Percentiles rank a stretch among this genome's conserved stretches.
These are phyloP conservation scores for Nelumbo lutea DNA, from an alignment of 164 flowering plant genomes.

Conservation along the genomic window DNA sequence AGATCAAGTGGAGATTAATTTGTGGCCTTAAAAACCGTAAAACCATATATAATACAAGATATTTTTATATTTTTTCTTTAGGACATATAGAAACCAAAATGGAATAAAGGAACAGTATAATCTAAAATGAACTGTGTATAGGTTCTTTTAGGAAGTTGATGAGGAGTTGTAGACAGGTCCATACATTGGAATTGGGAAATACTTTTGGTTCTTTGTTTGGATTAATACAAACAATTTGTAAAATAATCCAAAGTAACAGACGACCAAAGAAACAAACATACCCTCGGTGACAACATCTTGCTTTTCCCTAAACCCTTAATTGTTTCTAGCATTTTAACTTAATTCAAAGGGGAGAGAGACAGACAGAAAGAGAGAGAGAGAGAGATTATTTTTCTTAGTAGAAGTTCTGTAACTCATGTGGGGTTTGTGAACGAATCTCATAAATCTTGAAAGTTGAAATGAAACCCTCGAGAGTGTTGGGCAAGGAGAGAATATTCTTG, in stretches of 20 bases:
- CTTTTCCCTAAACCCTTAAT: slow-evolving; percentile 49
- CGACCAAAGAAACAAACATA: slow-evolving; percentile 62
- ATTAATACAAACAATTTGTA: slow-evolving; percentile 6
- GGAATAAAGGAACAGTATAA: neutral
- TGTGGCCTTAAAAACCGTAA: no score
- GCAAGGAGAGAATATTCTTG: slow-evolving; percentile 72
- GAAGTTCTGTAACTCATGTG: slow-evolving; percentile 9
- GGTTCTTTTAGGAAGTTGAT: neutral
- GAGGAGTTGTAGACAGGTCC: neutral
- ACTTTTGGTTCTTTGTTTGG: slow-evolving; percentile 4
- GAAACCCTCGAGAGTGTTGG: slow-evolving; percentile 38
- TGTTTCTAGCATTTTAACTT: neutral
- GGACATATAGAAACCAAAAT: no score
- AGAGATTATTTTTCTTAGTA: slow-evolving; percentile 6
- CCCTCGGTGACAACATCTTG: slow-evolving; percentile 72
- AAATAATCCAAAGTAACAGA: no score
- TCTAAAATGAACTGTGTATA: slow-evolving; percentile 7
- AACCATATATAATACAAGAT: no score
- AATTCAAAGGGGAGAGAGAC: neutral
- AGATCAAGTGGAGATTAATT: no score
- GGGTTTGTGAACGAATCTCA: slow-evolving; percentile 27
- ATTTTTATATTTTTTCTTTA: no score
- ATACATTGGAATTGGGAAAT: slow-evolving; percentile 12
- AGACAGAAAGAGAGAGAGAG: slow-evolving; percentile 1
- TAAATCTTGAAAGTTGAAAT: slow-evolving; percentile 52